Conservation (phyloP, 768 basidiomycete species). For the Boletus vinaceobasis region DNA sequence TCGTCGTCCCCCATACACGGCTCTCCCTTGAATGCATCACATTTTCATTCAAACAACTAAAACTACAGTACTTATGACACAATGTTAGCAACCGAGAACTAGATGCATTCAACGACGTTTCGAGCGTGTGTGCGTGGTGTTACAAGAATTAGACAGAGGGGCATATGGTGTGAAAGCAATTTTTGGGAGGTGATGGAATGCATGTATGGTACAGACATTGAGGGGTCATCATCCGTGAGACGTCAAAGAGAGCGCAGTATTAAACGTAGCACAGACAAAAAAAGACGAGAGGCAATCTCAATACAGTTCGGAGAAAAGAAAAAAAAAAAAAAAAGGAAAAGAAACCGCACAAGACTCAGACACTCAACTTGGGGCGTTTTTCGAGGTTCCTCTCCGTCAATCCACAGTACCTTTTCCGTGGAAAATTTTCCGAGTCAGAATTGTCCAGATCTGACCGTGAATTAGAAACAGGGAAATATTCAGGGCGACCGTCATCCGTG, state of each 20-base stretch:
- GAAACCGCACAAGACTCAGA: slow-evolving; percentile 16
- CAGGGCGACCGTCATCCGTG: slow-evolving; percentile 25
- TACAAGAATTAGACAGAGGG: slow-evolving; percentile 32
- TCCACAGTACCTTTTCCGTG: slow-evolving; percentile 23
- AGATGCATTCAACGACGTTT: slow-evolving; percentile 15
- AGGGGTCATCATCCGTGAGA: slow-evolving; percentile 20
- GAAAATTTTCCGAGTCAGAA: slow-evolving; percentile 25
- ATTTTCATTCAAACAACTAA: slow-evolving; percentile 23
- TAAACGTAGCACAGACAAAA: slow-evolving; percentile 6
- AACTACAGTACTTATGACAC: slow-evolving; percentile 28
- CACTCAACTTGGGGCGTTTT: slow-evolving; percentile 28
- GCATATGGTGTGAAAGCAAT: slow-evolving; percentile 24
- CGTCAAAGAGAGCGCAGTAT: slow-evolving; percentile 17
- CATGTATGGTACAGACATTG: slow-evolving; percentile 26
- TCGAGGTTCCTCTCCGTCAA: slow-evolving; percentile 21
- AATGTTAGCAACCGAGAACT: slow-evolving; percentile 10
- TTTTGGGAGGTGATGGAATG: slow-evolving; percentile 19
- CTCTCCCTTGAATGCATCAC: background rate
- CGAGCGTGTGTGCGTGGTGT: slow-evolving; percentile 18
- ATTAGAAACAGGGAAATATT: slow-evolving; percentile 36
- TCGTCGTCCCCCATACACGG: slow-evolving; percentile 8
- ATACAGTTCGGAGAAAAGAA: background rate
- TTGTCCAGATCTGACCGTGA: slow-evolving; percentile 34
- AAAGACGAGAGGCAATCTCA: background rate
- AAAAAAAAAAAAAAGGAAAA: slow-evolving; percentile 4